Conservation (phyloP, 2,329 filamentous ascomycete species). For the Colletotrichum kahawae region DNA sequence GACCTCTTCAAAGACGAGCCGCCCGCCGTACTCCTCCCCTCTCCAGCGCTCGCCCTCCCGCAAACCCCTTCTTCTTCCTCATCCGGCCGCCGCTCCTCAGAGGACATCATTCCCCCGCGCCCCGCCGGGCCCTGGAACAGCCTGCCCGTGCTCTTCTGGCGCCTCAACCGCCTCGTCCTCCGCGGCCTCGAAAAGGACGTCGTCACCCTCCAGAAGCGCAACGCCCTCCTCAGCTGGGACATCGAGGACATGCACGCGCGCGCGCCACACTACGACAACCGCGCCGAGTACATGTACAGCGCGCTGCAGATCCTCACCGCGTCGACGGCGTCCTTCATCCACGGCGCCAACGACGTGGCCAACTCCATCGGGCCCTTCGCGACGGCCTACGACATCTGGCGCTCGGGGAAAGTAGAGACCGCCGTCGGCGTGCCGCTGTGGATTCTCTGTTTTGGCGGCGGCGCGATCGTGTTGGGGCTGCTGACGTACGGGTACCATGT, state of each 20-base stretch:
- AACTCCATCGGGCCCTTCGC: constrained; percentile 58
- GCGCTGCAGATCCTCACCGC: constrained; percentile 55
- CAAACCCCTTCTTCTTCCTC: background rate
- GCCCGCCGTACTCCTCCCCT: constrained; percentile 31
- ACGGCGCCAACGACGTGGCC: constrained; percentile 61
- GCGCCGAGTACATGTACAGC: constrained; percentile 56
- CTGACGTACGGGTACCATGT: constrained; percentile 69
- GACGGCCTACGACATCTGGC: constrained; percentile 57
- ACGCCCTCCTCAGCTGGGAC: constrained; percentile 52
- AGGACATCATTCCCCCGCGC: constrained; percentile 33
- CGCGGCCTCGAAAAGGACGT: constrained; percentile 56
- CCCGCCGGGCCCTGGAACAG: constrained; percentile 44
- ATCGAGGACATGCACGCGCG: constrained; percentile 53
- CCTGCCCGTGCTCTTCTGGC: constrained; percentile 44
- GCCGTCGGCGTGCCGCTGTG: constrained; percentile 51
- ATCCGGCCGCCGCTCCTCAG: background rate
- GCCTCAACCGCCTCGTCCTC: constrained; percentile 44
- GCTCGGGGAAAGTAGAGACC: constrained; percentile 40
- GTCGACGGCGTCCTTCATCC: constrained; percentile 59
- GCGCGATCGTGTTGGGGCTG: constrained; percentile 59
- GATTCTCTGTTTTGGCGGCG: constrained; percentile 53
- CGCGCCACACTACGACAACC: constrained; percentile 57
- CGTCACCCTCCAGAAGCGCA: constrained; percentile 49
- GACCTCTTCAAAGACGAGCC: constrained; percentile 31
- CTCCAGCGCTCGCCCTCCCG: constrained; percentile 29